Base-by-base conservation (phyloP, 495 filamentous ascomycete genomes). In the Tricharina praecox region DNA sequence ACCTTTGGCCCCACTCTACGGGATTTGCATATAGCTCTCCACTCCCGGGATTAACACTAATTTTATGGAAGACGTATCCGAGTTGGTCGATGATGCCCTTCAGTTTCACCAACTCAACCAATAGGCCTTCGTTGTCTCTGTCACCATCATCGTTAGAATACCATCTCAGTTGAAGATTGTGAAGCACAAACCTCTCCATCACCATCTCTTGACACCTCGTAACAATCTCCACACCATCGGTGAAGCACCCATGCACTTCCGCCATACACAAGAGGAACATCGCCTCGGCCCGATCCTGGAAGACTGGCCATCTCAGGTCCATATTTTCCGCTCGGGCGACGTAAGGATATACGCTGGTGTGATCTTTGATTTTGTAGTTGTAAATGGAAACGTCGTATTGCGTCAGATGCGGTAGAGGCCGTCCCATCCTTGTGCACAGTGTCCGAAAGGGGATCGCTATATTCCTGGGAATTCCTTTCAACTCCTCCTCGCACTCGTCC, bases 1-100 rank as follows among this genome's bases (percentile, higher is more conserved):
- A 38, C 44, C 59, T 23, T 37, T 59, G 56, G 33, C 59, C 54
- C 47, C 53, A 56, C 37, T 56, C 21, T 37, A 62, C 62, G 16
- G 62, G 62, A 46, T 59, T 62, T 3, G 59, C 59, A 40, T 62
- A 64, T 18, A 62, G 58, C 24, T 64, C 61, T 1, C 68, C 69
- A 0, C 65, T 64, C 45, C 65, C 67, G 4, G 68, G 69, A 48
- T 72, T 72, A 8, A 68, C 66, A 26, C 67, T 67, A 53, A 72
- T 72, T 47, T 67, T 63, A 53, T 70, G 68, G 45, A 72, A 70
- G 20, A 68, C 68, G 39, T 65, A 68, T 9, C 68, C 65, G 55
- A 72, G 64, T 45, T 69, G 65, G 40, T 72, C 68, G 37, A 72
- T 59, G 16, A 72, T 67, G 25, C 69, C 67, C 47, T 71, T 71